Evolutionary conservation across 352 stramenopile genomes (phyloP).

Genomic region (Phytophthora citricola): DNA sequence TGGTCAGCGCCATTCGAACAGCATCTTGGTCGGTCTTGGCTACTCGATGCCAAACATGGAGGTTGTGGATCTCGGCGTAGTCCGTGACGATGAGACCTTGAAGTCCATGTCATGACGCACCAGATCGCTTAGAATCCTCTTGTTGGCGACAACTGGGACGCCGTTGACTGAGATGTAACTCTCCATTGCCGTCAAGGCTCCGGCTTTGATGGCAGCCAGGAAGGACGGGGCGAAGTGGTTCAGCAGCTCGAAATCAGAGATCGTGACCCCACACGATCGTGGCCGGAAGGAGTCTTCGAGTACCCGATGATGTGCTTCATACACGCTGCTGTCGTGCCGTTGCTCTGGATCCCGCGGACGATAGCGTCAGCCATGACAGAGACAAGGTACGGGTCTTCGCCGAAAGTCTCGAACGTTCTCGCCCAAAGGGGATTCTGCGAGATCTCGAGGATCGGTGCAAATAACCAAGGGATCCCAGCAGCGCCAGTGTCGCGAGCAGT

Average conservation of each 20-base stretch:
- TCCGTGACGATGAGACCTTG: constrained; percentile 92
- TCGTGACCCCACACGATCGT: constrained; percentile 83
- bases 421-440: constrained; percentile 89
- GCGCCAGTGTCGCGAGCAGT: constrained; percentile 86
- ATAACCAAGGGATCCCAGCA: constrained; percentile 92
- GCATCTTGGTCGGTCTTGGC: constrained; percentile 62
- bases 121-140: constrained; percentile 79
- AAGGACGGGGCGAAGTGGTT: constrained; percentile 90
- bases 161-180: constrained; percentile 94
- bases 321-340: constrained; percentile 71
- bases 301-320: constrained; percentile 94
- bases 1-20: constrained; percentile 67
- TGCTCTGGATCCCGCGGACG: constrained; percentile 84
- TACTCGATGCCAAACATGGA: constrained; percentile 69
- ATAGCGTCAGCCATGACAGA: constrained; percentile 82
- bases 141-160: constrained; percentile 90
- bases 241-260: constrained; percentile 81
- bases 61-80: constrained; percentile 93
- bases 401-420: constrained; percentile 94
- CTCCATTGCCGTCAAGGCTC: constrained; percentile 92
- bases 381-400: constrained; percentile 90
- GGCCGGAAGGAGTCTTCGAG: constrained; percentile 79
- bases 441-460: constrained; percentile 90
- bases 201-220: constrained; percentile 80
- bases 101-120: constrained; percentile 89